Evolutionary conservation across 176 grass and related monocot species (phyloP).

Genomic region (Typha latifolia): DNA sequence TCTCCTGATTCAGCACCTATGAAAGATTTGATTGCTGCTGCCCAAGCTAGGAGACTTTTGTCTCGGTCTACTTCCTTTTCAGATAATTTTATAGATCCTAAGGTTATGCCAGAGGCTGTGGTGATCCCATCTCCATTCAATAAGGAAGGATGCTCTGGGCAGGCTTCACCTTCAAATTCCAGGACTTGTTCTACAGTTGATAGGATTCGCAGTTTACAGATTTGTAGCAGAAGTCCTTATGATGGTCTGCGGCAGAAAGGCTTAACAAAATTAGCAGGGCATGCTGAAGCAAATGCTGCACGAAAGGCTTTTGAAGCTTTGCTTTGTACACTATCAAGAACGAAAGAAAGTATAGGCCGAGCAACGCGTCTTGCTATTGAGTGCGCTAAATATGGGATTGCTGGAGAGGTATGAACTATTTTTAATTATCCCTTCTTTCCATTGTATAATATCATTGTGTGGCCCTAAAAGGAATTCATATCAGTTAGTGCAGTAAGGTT

Average conservation of each 20-base stretch:
- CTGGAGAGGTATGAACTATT: constrained; percentile 70
- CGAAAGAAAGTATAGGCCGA: constrained; percentile 89
- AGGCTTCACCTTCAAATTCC: constrained; percentile 50
- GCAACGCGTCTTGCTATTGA: constrained; percentile 92
- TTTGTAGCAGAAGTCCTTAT: constrained; percentile 30
- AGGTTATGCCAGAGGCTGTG: constrained; percentile 33
- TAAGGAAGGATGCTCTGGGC: constrained; percentile 42
- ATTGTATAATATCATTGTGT: not conserved
- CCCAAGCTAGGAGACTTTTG: constrained; percentile 37
- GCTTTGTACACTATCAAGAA: constrained; percentile 70
- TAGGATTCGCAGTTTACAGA: constrained; percentile 36
- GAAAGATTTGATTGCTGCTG: constrained; percentile 72
- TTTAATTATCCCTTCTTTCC: constrained; percentile 19
- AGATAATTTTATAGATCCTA: constrained; percentile 43
- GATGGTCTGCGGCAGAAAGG: constrained; percentile 31
- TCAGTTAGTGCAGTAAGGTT: no score
- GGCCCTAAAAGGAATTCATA: not conserved
- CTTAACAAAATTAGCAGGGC: constrained; percentile 31
- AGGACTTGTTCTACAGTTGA: constrained; percentile 33
- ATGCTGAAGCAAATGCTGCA: constrained; percentile 55
- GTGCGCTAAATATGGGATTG: constrained; percentile 88
- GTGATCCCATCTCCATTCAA: constrained; percentile 30
- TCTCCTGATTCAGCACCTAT: constrained; percentile 47
- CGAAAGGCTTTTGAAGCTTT: constrained; percentile 69
- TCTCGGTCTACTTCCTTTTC: constrained; percentile 54